phyloP scores from a whole-genome alignment of 2,329 filamentous ascomycete species.

The Drechslerella coelobrocha region DNA sequence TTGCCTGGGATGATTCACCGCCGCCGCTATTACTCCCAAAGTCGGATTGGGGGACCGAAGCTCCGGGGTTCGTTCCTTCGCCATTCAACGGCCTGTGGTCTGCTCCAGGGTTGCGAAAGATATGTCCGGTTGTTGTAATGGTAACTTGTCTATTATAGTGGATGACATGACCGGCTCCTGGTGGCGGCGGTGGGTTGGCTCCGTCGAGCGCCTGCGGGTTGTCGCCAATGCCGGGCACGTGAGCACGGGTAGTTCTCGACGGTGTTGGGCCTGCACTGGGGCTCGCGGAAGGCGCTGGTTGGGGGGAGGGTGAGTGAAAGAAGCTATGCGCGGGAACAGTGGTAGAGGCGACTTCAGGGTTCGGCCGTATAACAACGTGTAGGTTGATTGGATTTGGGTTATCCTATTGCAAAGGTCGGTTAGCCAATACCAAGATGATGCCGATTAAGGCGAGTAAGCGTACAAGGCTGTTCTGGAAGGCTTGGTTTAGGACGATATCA shows the following conservation, averaged over 20 bases:
- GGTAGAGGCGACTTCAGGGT: neutral
- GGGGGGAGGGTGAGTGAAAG: conserved; percentile 6
- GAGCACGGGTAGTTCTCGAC: neutral
- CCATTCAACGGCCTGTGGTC: neutral
- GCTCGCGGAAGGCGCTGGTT: neutral
- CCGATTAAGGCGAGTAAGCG: neutral
- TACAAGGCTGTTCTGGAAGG: conserved; percentile 21
- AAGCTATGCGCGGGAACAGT: conserved; percentile 16
- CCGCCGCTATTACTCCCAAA: neutral
- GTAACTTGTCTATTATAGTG: conserved; percentile 29
- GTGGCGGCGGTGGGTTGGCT: neutral
- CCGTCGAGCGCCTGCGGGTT: too few species aligned
- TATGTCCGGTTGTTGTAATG: conserved; percentile 21
- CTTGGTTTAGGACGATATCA: conserved; percentile 12
- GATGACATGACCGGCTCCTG: conserved; percentile 9
- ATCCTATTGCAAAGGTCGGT: neutral
- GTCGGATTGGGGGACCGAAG: neutral
- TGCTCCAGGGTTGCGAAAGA: conserved; percentile 7
- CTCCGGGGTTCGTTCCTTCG: neutral
- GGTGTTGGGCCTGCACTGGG: conserved; percentile 7
- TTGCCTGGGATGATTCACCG: conserved; percentile 9
- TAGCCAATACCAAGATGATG: conserved; percentile 1
- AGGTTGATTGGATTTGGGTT: conserved; percentile 16
- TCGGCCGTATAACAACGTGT: conserved; percentile 32
- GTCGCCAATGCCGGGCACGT: too few species aligned